A percentile compares a stretch with the other conserved stretches of the same genome.
Evolutionary conservation across 1,284 basidiomycete genomes (phyloP).

Genomic region (Apiotrichum sp.): DNA sequence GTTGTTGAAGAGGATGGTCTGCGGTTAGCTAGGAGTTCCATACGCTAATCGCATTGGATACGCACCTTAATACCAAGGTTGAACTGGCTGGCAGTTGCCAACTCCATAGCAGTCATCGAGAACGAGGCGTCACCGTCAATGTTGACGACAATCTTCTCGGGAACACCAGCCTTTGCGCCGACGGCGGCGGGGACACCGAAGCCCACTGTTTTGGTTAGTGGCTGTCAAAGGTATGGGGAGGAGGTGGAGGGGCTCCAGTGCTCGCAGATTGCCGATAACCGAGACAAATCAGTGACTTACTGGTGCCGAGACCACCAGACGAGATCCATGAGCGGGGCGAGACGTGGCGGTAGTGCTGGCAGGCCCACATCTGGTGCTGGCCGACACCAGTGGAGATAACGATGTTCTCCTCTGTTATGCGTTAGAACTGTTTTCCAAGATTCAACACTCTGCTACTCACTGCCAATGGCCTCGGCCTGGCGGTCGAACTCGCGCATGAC

Average conservation of each 20-base stretch:
- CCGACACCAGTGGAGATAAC: conserved; percentile 92
- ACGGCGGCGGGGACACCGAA: conserved; percentile 91
- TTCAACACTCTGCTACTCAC: no score
- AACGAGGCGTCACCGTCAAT: conserved; percentile 97
- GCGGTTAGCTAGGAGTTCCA: no score
- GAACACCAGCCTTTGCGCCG: conserved; percentile 92
- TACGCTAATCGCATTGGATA: no score
- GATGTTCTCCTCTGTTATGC: conserved; percentile 62
- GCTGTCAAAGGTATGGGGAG: not conserved
- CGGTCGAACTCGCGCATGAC: conserved; percentile 85
- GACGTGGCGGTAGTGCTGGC: conserved; percentile 88
- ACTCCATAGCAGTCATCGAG: conserved; percentile 99
- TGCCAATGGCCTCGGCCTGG: conserved; percentile 58
- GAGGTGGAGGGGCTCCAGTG: conserved; percentile 35
- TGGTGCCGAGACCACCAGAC: conserved; percentile 88
- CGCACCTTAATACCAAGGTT: conserved; percentile 61
- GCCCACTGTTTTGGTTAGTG: conserved; percentile 66
- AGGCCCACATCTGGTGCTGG: conserved; percentile 99
- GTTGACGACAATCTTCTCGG: conserved; percentile 88
- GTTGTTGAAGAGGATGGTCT: conserved; percentile 74
- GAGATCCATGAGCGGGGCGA: conserved; percentile 84
- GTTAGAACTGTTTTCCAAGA: no score
- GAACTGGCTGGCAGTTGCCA: conserved; percentile 85
- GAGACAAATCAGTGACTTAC: no score
- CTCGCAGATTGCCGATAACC: not conserved